Conservation (phyloP, 2,329 filamentous ascomycete species). For the Colletotrichum chlorophyti region DNA sequence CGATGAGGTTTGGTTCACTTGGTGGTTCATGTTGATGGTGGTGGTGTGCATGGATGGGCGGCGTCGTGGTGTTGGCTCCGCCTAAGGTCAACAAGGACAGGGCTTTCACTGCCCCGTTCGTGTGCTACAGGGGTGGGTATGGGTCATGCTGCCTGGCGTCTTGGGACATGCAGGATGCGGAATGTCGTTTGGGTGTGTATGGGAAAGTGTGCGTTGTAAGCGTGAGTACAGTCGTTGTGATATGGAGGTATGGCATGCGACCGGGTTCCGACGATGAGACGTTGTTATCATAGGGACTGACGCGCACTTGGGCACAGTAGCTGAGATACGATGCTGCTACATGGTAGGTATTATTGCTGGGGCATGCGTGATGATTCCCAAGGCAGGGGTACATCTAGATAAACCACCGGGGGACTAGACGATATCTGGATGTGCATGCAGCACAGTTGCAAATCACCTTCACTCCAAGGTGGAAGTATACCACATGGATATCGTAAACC, state of each 20-base stretch:
- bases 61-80: no score
- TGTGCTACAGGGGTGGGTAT: neutral
- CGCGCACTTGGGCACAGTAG: neutral
- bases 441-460: no score
- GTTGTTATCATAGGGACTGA: conserved; percentile 21
- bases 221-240: neutral
- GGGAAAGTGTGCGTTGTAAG: conserved; percentile 14
- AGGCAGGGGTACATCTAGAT: no score
- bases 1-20: no score
- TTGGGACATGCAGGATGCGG: conserved; percentile 25
- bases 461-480: no score
- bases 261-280: conserved; percentile 25
- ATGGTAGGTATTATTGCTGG: neutral
- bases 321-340: neutral
- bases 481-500: no score
- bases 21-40: conserved; percentile 3
- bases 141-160: neutral
- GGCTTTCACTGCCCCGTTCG: no score
- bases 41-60: conserved; percentile 1
- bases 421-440: no score
- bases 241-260: neutral
- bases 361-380: neutral
- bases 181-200: conserved; percentile 25
- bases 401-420: no score
- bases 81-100: neutral